Percentiles rank a stretch among this genome's conserved stretches.
Conservation (phyloP, 306 rosid species). For the Lathyrus tuberosus region DNA sequence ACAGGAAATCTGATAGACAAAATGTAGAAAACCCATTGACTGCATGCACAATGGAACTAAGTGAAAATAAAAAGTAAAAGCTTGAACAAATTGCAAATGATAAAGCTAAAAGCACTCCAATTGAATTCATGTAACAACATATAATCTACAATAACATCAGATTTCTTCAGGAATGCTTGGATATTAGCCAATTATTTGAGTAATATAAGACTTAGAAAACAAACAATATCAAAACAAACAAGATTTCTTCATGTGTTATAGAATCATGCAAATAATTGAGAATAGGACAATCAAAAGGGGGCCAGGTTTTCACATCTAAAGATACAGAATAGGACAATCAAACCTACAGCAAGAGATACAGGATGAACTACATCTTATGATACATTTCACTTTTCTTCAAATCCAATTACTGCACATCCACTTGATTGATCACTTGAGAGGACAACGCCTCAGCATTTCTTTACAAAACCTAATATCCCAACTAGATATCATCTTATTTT, state of each 20-base stretch:
- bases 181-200: not conserved
- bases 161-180: not conserved
- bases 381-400: no score
- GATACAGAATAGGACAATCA: constrained; percentile 30
- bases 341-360: constrained; percentile 86
- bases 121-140: not conserved
- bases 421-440: no score
- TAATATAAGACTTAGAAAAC: not conserved
- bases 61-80: not conserved
- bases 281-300: not conserved
- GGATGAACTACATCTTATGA: no score
- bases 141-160: not conserved
- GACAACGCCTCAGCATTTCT: no score
- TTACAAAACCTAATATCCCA: no score
- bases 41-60: constrained; percentile 11
- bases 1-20: constrained; percentile 3
- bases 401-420: no score
- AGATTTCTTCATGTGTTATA: not conserved
- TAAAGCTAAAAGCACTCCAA: not conserved
- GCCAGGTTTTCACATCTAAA: not conserved
- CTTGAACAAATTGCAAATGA: not conserved
- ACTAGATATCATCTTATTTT: no score
- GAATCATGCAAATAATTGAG: not conserved
- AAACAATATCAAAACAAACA: not conserved
- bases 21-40: constrained; percentile 1